A percentile compares a stretch with the other conserved stretches of the same genome.
These are phyloP conservation scores for Colletotrichum aenigma DNA, from an alignment of 2,329 filamentous ascomycete species.

Conservation along the genomic window DNA sequence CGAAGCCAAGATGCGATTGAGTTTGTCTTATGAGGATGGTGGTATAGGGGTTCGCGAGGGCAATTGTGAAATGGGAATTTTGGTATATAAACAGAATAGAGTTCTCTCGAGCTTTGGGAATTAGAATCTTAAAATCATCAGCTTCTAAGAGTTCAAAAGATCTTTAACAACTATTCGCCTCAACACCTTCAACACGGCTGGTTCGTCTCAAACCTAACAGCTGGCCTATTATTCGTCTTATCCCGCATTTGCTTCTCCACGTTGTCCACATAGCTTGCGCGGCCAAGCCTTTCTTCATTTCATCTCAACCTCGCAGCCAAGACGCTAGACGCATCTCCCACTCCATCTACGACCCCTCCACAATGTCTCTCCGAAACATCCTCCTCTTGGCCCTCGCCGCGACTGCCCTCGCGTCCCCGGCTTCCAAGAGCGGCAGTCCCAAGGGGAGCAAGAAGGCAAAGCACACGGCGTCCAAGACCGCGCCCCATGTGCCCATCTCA, in stretches of 20 bases:
- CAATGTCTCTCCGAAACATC: constrained; percentile 8
- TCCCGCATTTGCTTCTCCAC: neutral
- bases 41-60: neutral
- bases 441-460: neutral
- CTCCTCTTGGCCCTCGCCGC: constrained; percentile 7
- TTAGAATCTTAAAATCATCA: neutral
- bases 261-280: neutral
- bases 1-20: neutral
- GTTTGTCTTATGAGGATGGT: neutral
- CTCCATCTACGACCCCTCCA: neutral
- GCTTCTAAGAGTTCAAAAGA: neutral
- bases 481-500: neutral
- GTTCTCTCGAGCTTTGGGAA: neutral
- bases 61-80: neutral
- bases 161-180: neutral
- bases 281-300: neutral
- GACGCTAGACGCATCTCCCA: neutral
- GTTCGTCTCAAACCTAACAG: neutral
- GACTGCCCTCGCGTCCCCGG: neutral
- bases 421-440: neutral
- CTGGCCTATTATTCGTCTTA: constrained; percentile 7
- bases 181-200: neutral
- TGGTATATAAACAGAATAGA: constrained; percentile 2
- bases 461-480: neutral
- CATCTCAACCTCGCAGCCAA: neutral